Conservation (phyloP, 179 eudicot species). For the Beta lomatogona region DNA sequence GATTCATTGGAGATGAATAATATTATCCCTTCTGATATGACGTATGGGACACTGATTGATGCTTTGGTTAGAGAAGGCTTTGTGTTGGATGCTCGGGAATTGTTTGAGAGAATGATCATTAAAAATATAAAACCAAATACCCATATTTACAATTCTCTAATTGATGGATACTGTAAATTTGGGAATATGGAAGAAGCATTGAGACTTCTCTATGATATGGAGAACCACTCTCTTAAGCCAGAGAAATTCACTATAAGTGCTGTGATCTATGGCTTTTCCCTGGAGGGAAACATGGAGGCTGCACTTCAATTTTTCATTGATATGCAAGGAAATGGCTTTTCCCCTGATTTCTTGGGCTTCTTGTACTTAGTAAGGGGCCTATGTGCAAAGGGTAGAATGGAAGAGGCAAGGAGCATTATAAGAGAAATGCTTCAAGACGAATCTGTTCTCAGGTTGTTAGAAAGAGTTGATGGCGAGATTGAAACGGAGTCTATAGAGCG, state of each 20-base stretch:
- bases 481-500: constrained; percentile 56
- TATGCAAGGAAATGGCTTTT: constrained; percentile 48
- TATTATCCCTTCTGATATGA: constrained; percentile 63
- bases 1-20: constrained; percentile 70
- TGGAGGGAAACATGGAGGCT: constrained; percentile 76
- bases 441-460: constrained; percentile 52
- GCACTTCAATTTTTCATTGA: constrained; percentile 60
- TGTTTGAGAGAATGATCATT: constrained; percentile 69
- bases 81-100: constrained; percentile 65
- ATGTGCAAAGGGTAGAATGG: constrained; percentile 91
- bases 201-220: constrained; percentile 58
- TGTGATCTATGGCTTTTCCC: constrained; percentile 63
- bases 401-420: constrained; percentile 73
- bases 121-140: constrained; percentile 56
- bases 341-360: constrained; percentile 85
- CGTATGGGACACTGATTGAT: constrained; percentile 74
- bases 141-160: constrained; percentile 67
- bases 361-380: constrained; percentile 69
- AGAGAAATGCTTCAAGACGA: constrained; percentile 79
- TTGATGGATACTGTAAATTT: constrained; percentile 64
- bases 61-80: constrained; percentile 72
- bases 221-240: constrained; percentile 49
- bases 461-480: constrained; percentile 50
- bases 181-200: constrained; percentile 64
- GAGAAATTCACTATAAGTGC: constrained; percentile 77